phyloP scores from a whole-genome alignment of 1,284 basidiomycete genomes.

The Rhodotorula sp. region DNA sequence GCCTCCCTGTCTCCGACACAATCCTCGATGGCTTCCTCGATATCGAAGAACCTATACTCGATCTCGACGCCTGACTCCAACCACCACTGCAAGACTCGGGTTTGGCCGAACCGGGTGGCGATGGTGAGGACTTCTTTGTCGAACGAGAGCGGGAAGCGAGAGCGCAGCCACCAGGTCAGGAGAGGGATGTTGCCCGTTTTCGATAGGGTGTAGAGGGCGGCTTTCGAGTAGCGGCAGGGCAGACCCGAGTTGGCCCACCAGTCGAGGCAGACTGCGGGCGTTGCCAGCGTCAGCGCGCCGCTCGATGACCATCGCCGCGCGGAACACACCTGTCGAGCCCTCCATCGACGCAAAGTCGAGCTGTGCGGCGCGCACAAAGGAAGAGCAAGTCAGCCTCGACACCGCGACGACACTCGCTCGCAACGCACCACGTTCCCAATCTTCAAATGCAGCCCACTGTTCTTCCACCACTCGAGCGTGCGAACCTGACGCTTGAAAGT shows the following conservation, averaged over 20 bases:
- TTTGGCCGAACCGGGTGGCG: slow-evolving; percentile 72
- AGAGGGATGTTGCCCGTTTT: slow-evolving; percentile 73
- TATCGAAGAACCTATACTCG: slow-evolving; percentile 75
- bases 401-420: slow-evolving; percentile 72
- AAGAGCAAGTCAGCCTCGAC: slow-evolving; percentile 54
- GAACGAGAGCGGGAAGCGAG: slow-evolving; percentile 68
- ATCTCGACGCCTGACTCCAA: slow-evolving; percentile 68
- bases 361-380: not conserved
- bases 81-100: slow-evolving; percentile 84
- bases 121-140: slow-evolving; percentile 72
- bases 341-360: slow-evolving; percentile 38
- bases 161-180: slow-evolving; percentile 71
- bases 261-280: slow-evolving; percentile 55
- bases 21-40: slow-evolving; percentile 78
- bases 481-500: slow-evolving; percentile 68
- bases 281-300: not conserved
- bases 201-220: slow-evolving; percentile 70
- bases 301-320: not conserved
- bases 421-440: slow-evolving; percentile 61
- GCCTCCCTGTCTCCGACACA: slow-evolving; percentile 64
- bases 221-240: slow-evolving; percentile 63
- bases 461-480: slow-evolving; percentile 76
- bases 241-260: slow-evolving; percentile 75
- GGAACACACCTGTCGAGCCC: slow-evolving; percentile 20
- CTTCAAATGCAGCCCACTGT: slow-evolving; percentile 61